phyloP scores from a whole-genome alignment of 129 eudicot genomes.

The Flaveria bidentis region DNA sequence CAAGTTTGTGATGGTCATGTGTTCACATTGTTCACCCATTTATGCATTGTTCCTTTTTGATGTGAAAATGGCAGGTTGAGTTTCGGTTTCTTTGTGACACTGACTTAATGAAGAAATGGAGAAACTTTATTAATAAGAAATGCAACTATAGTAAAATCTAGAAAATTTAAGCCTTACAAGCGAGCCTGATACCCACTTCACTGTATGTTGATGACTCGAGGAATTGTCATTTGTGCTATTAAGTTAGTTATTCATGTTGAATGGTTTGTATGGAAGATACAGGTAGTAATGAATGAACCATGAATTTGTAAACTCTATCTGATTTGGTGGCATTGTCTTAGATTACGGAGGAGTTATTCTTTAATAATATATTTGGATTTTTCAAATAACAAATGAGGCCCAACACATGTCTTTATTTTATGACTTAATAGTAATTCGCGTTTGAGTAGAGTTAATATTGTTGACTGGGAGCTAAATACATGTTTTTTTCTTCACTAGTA shows the following conservation, averaged over 20 bases:
- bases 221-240: background rate
- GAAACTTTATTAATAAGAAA: background rate
- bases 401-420: background rate
- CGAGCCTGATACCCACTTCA: background rate
- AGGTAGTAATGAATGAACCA: background rate
- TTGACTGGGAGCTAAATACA: background rate
- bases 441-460: background rate
- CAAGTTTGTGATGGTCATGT: background rate
- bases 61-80: background rate
- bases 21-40: background rate
- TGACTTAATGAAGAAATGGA: background rate
- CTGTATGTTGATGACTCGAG: background rate
- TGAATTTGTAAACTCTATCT: background rate
- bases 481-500: slow-evolving; percentile 6
- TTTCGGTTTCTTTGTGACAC: background rate
- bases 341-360: background rate
- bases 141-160: background rate
- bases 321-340: background rate
- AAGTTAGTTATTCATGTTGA: background rate
- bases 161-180: background rate
- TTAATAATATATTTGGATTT: background rate
- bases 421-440: background rate
- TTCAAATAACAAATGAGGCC: background rate
- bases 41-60: background rate
- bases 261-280: background rate